These are phyloP conservation scores for Leersia perrieri DNA, from an alignment of 176 grass and related monocot species.

Conservation along the genomic window DNA sequence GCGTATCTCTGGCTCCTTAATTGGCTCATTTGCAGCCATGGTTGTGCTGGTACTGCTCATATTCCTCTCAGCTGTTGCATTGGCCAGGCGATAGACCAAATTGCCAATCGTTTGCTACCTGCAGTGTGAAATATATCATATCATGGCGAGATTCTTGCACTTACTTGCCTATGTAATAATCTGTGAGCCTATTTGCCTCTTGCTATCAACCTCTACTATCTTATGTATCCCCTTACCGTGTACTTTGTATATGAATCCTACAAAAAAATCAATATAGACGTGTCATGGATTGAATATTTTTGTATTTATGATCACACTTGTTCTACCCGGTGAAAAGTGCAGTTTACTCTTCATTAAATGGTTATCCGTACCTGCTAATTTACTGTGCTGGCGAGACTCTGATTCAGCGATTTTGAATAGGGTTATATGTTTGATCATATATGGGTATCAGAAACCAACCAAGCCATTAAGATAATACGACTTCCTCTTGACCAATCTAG, in stretches of 20 bases:
- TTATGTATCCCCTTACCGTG: not conserved
- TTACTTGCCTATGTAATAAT: constrained; percentile 14
- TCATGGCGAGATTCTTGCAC: constrained; percentile 15
- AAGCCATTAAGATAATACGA: not conserved
- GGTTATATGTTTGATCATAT: not conserved
- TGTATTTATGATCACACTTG: not conserved
- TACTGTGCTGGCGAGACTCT: not conserved
- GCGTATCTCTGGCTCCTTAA: constrained; percentile 67
- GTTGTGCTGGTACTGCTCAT: constrained; percentile 63
- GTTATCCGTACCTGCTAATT: not conserved
- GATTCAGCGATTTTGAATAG: not conserved
- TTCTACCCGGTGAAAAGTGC: not conserved
- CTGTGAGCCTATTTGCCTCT: not conserved
- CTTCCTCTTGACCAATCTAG: not conserved
- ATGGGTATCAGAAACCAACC: not conserved
- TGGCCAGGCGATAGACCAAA: constrained; percentile 44
- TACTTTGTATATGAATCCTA: not conserved
- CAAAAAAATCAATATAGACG: constrained; percentile 14
- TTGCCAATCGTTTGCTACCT: constrained; percentile 10
- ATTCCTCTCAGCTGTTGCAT: constrained; percentile 49
- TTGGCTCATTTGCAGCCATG: constrained; percentile 68
- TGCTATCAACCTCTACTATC: not conserved
- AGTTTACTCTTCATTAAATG: too few relatives aligned
- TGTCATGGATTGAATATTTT: not conserved
- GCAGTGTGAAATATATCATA: constrained; percentile 26